Evolutionary conservation across 345 rosid genomes (phyloP).

Genomic region (Salix brachista): DNA sequence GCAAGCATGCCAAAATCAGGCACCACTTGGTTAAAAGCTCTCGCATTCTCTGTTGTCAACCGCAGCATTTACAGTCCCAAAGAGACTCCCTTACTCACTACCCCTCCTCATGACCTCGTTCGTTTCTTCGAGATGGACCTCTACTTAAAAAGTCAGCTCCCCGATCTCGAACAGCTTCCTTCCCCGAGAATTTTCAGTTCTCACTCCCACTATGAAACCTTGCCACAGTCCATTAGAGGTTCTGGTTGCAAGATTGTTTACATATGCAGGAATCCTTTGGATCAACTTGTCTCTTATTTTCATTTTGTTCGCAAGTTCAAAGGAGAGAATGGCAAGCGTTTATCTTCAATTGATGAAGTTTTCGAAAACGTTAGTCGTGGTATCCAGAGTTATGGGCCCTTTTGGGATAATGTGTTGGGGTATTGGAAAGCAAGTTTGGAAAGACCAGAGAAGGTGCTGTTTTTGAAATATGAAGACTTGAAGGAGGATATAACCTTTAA

Average conservation of each 20-base stretch:
- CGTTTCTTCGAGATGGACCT: constrained; percentile 33
- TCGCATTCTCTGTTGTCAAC: constrained; percentile 24
- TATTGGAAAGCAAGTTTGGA: constrained; percentile 34
- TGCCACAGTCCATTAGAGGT: not conserved
- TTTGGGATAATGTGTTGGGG: constrained; percentile 33
- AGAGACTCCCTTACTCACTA: constrained; percentile 21
- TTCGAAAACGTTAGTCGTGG: constrained; percentile 28
- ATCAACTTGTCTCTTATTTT: not conserved
- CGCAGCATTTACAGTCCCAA: constrained; percentile 9
- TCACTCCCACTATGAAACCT: too few species aligned
- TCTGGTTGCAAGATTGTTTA: constrained; percentile 17
- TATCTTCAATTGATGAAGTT: constrained; percentile 25
- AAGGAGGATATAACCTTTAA: constrained; percentile 16
- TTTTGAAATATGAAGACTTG: constrained; percentile 38
- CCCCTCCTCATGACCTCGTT: constrained; percentile 41
- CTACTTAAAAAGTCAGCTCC: not conserved
- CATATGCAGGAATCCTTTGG: constrained; percentile 26
- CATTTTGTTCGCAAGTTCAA: constrained; percentile 14
- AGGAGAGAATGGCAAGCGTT: not conserved
- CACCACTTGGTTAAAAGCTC: constrained; percentile 47
- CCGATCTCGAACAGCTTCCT: constrained; percentile 14
- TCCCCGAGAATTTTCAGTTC: constrained; percentile 5
- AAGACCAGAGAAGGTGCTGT: constrained; percentile 19
- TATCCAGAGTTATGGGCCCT: constrained; percentile 28
- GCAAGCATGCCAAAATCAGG: constrained; percentile 40